phyloP scores from a whole-genome alignment of 73 alveolate species.

The Paramecium sexaurelia region DNA sequence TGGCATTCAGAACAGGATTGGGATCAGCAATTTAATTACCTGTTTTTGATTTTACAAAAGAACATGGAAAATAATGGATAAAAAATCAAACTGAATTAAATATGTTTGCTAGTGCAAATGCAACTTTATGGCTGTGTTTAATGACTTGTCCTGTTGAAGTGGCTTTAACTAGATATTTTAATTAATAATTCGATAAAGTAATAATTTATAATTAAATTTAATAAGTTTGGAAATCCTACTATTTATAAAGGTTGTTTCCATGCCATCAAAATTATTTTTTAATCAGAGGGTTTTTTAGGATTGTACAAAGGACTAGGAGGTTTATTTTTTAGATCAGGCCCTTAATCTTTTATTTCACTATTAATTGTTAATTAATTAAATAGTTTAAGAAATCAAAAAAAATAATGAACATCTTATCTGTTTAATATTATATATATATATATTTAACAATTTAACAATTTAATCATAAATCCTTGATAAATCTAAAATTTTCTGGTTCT shows the following conservation, averaged over 20 bases:
- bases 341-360: constrained; percentile 33
- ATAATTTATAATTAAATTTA: neutral
- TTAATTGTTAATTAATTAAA: constrained; percentile 7
- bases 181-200: neutral
- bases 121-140: constrained; percentile 23
- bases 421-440: neutral
- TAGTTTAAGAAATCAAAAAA: neutral
- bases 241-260: neutral
- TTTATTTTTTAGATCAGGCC: constrained; percentile 38
- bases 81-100: neutral
- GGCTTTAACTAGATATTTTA: constrained; percentile 35
- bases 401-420: neutral
- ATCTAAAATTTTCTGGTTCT: constrained; percentile 45
- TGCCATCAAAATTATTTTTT: neutral
- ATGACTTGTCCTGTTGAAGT: constrained; percentile 36
- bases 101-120: constrained; percentile 33
- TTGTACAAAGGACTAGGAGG: constrained; percentile 52
- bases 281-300: constrained; percentile 25
- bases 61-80: neutral
- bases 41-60: constrained; percentile 11
- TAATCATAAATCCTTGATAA: constrained; percentile 39
- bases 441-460: neutral
- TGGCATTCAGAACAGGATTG: constrained; percentile 9
- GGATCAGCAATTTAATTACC: constrained; percentile 34
- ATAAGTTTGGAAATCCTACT: neutral